Conservation (phyloP, 305 asterid genomes). For the Fraxinus sp. region DNA sequence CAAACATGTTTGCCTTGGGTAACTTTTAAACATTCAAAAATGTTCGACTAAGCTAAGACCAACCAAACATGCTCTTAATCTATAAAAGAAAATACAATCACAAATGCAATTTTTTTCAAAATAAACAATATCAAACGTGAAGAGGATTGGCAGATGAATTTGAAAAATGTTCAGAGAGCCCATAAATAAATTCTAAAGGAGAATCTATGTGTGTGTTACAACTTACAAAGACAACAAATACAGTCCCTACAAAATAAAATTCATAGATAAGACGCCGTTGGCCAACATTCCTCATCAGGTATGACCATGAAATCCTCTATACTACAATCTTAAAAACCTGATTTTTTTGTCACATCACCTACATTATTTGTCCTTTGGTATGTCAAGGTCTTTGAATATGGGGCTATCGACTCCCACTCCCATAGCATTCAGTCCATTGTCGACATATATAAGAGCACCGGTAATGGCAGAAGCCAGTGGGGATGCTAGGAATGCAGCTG, state of each 20-base stretch:
- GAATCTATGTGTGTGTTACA: not conserved
- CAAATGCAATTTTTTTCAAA: not conserved
- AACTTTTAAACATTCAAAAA: not conserved
- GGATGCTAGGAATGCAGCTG: conserved; percentile 85
- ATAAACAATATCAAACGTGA: not conserved
- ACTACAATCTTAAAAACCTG: conserved; percentile 20
- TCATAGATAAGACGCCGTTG: conserved; percentile 5
- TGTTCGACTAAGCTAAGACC: not conserved
- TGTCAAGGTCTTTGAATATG: conserved; percentile 60
- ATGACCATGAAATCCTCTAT: conserved; percentile 34
- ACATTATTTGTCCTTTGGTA: conserved; percentile 47
- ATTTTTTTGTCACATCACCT: not conserved
- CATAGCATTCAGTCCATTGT: conserved; percentile 90
- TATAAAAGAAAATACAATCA: not conserved
- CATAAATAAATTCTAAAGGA: not conserved
- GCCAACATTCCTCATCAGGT: conserved; percentile 17
- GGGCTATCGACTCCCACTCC: conserved; percentile 93
- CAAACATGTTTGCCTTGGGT: not conserved
- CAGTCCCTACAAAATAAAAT: not conserved
- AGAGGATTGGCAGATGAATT: not conserved
- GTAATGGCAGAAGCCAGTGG: conserved; percentile 91
- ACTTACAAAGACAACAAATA: not conserved
- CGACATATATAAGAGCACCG: conserved; percentile 77
- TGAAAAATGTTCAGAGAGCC: not conserved
- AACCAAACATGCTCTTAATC: not conserved